phyloP scores from a whole-genome alignment of 768 basidiomycete species.

The Boletellus emodensis region DNA sequence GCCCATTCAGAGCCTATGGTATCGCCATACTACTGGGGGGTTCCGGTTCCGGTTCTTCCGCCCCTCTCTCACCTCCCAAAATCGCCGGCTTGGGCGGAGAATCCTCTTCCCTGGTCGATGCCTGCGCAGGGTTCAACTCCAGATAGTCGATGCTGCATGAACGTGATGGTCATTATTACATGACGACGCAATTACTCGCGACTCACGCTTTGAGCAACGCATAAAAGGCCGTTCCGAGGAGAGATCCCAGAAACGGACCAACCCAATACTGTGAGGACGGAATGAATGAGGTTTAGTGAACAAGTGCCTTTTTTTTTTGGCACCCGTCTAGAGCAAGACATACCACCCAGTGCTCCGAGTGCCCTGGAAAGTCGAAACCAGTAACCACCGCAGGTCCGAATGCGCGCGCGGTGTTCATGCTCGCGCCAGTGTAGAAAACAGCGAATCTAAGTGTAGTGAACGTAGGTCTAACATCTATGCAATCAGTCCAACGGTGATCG shows the following conservation, averaged over 20 bases:
- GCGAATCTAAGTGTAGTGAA: constrained; percentile 41
- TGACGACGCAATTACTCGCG: background rate
- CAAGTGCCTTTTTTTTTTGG: background rate
- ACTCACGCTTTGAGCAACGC: constrained; percentile 49
- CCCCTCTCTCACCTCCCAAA: constrained; percentile 2
- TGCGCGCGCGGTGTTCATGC: constrained; percentile 65
- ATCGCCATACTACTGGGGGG: background rate
- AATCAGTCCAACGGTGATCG: background rate
- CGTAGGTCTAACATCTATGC: background rate
- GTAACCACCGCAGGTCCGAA: constrained; percentile 68
- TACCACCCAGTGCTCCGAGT: constrained; percentile 58
- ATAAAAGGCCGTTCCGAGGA: constrained; percentile 59
- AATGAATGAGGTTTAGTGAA: constrained; percentile 1
- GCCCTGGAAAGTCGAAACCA: constrained; percentile 42
- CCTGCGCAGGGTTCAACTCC: constrained; percentile 30
- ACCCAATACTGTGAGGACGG: constrained; percentile 54
- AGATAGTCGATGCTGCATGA: constrained; percentile 23
- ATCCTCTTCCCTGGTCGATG: constrained; percentile 27
- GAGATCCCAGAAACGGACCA: constrained; percentile 62
- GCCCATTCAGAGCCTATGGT: background rate
- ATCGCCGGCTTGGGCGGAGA: constrained; percentile 20
- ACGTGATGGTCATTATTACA: constrained; percentile 1
- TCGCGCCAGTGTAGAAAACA: constrained; percentile 59
- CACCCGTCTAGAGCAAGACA: constrained; percentile 15
- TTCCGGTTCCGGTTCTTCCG: constrained; percentile 3